Evolutionary conservation across 257 asterid species (phyloP).

Genomic region (Anisodus tanguticus): DNA sequence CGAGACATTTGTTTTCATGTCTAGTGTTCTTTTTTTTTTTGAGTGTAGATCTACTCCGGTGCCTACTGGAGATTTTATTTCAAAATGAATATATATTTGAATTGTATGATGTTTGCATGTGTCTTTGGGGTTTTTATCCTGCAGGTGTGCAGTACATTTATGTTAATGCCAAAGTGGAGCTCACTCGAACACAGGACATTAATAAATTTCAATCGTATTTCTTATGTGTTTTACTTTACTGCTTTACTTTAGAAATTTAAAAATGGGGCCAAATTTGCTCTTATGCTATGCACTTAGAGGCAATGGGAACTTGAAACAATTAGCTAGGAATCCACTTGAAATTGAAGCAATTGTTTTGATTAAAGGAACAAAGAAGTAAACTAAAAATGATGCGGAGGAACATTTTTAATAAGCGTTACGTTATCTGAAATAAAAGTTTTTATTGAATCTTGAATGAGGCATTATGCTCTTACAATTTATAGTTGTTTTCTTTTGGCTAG

Average conservation of each 20-base stretch:
- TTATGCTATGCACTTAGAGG: neutral
- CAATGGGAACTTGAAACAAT: neutral
- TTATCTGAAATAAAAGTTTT: neutral
- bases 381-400: slow-evolving; percentile 3
- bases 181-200: neutral
- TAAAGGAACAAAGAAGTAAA: neutral
- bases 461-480: slow-evolving; percentile 8
- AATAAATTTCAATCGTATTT: neutral
- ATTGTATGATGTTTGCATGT: neutral
- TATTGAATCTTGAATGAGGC: neutral
- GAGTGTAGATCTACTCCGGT: slow-evolving; percentile 13
- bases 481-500: neutral
- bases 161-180: slow-evolving; percentile 25
- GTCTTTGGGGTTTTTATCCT: slow-evolving; percentile 16
- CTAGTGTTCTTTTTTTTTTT: neutral
- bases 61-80: slow-evolving; percentile 5
- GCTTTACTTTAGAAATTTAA: neutral
- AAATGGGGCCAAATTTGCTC: neutral
- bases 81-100: slow-evolving; percentile 25
- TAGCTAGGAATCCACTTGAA: slow-evolving; percentile 4
- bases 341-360: neutral
- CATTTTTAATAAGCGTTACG: neutral
- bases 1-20: neutral
- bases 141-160: slow-evolving; percentile 3
- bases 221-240: neutral